Conservation (phyloP, 2,329 filamentous ascomycete genomes). For the Colletotrichum plurivorum region DNA sequence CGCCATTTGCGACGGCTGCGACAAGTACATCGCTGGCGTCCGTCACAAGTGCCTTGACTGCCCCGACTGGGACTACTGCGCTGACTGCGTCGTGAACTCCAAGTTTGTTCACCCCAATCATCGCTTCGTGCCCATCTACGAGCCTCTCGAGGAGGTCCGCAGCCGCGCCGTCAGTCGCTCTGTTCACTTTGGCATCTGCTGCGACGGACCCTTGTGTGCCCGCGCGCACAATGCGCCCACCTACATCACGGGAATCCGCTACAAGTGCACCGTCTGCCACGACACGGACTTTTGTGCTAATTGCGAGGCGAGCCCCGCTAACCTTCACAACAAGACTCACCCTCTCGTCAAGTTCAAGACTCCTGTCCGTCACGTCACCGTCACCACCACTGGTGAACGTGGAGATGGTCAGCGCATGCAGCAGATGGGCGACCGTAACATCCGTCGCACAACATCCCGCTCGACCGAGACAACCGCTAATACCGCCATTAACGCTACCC, state of each 20-base stretch:
- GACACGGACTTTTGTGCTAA: conserved; percentile 95
- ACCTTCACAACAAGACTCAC: conserved; percentile 94
- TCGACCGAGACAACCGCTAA: conserved; percentile 68
- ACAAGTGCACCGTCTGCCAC: conserved; percentile 97
- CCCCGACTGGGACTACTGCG: conserved; percentile 98
- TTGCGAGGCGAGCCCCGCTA: conserved; percentile 90
- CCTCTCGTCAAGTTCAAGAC: conserved; percentile 98
- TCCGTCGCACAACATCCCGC: conserved; percentile 58
- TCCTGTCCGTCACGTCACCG: conserved; percentile 87
- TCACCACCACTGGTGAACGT: conserved; percentile 87
- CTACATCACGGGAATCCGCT: conserved; percentile 90
- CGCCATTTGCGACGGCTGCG: conserved; percentile 95
- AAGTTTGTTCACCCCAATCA: conserved; percentile 82
- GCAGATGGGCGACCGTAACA: conserved; percentile 77
- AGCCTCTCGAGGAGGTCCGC: conserved; percentile 67
- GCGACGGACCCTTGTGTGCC: conserved; percentile 91
- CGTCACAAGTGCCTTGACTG: conserved; percentile 98
- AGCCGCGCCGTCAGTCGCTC: conserved; percentile 58
- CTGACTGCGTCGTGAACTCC: conserved; percentile 78
- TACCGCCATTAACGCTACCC: conserved; percentile 67
- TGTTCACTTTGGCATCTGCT: conserved; percentile 89
- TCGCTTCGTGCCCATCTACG: conserved; percentile 90
- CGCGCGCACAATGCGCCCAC: conserved; percentile 61
- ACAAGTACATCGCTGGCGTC: conserved; percentile 87
- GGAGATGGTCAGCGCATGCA: conserved; percentile 74